Evolutionary conservation across 345 rosid species (phyloP).

Genomic region (Eutrema heterophyllum): DNA sequence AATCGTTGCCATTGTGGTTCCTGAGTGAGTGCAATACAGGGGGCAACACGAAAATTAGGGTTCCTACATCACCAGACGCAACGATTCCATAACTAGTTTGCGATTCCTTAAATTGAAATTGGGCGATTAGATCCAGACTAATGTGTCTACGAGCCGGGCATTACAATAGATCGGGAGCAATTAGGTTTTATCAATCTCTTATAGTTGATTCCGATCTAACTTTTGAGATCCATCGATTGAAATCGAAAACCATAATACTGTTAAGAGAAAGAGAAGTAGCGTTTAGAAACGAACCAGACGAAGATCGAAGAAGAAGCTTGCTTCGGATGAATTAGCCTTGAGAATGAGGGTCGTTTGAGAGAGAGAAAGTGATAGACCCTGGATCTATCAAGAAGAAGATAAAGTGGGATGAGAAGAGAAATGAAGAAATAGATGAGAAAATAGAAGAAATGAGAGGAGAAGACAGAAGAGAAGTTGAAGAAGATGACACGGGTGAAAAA

Average conservation of each 20-base stretch:
- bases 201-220: not conserved
- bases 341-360: no score
- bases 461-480: no score
- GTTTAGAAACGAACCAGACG: conserved; percentile 7
- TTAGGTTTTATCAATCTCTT: not conserved
- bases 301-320: not conserved
- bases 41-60: not conserved
- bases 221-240: not conserved
- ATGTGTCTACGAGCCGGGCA: not conserved
- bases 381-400: no score
- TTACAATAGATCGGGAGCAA: not conserved
- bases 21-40: not conserved
- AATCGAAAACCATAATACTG: not conserved
- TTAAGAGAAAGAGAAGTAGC: not conserved
- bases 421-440: no score
- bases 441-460: no score
- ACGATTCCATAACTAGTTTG: not conserved
- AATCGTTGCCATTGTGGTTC: conserved; percentile 47
- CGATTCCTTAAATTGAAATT: not conserved
- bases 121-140: not conserved
- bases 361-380: no score
- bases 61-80: not conserved
- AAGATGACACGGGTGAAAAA: no score
- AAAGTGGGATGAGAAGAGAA: no score
- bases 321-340: no score